phyloP scores from a whole-genome alignment of 2,329 filamentous ascomycete species.

The Aspergillus novoparasiticus region DNA sequence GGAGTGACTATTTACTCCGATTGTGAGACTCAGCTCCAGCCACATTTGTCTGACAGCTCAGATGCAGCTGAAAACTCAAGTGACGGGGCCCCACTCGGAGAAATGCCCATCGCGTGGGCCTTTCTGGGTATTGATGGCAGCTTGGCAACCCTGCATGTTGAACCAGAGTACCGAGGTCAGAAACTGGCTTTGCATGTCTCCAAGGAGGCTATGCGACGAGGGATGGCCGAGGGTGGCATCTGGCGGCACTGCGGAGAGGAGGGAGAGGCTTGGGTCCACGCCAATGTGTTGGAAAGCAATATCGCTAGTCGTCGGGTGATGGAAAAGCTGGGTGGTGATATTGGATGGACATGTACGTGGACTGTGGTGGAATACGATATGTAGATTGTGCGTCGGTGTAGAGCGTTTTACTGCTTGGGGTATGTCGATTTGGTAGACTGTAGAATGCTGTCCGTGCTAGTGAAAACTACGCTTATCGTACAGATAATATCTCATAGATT shows the following conservation, averaged over 20 bases:
- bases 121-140: slow-evolving; percentile 43
- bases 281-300: slow-evolving; percentile 42
- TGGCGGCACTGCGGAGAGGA: slow-evolving; percentile 21
- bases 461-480: not conserved
- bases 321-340: slow-evolving; percentile 46
- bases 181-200: slow-evolving; percentile 38
- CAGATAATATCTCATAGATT: not conserved
- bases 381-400: not conserved
- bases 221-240: slow-evolving; percentile 24
- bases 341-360: slow-evolving; percentile 42
- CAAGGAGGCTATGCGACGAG: slow-evolving; percentile 35
- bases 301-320: slow-evolving; percentile 44
- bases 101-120: slow-evolving; percentile 42
- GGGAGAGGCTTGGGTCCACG: slow-evolving; percentile 36
- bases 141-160: slow-evolving; percentile 43
- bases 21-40: not conserved
- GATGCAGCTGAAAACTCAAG: not conserved
- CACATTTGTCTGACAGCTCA: not conserved
- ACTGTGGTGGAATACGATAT: slow-evolving; percentile 34
- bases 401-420: not conserved
- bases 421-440: not conserved
- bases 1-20: slow-evolving; percentile 39
- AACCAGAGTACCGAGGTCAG: slow-evolving; percentile 43
- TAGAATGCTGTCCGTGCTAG: not conserved
- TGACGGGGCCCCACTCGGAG: not conserved